Conservation (phyloP, 2,329 filamentous ascomycete species). For the Myriosclerotinia scirpicola region DNA sequence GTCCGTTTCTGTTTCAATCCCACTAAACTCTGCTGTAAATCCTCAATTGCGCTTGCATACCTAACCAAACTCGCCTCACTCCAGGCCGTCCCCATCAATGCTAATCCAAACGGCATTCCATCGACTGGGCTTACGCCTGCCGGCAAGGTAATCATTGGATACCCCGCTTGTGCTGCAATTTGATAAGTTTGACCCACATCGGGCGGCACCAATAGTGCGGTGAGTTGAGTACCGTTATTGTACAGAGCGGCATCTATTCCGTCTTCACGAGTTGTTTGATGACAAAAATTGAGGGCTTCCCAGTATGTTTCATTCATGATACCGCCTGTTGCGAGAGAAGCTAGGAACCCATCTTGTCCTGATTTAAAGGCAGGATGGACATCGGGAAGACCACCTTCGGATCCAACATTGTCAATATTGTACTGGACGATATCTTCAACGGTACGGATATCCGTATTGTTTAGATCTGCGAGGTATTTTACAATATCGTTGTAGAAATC, state of each 20-base stretch:
- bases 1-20: slow-evolving; percentile 49
- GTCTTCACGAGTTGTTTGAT: slow-evolving; percentile 56
- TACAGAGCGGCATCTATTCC: slow-evolving; percentile 69
- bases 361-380: slow-evolving; percentile 64
- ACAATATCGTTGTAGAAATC: slow-evolving; percentile 61
- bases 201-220: slow-evolving; percentile 66
- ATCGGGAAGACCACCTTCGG: slow-evolving; percentile 64
- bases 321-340: slow-evolving; percentile 60
- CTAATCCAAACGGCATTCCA: slow-evolving; percentile 63
- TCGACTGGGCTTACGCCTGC: slow-evolving; percentile 54
- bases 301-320: slow-evolving; percentile 64
- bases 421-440: slow-evolving; percentile 66
- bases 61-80: slow-evolving; percentile 56
- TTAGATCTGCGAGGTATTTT: slow-evolving; percentile 50
- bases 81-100: slow-evolving; percentile 61
- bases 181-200: slow-evolving; percentile 68
- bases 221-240: slow-evolving; percentile 47
- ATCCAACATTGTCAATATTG: slow-evolving; percentile 62
- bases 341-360: slow-evolving; percentile 70
- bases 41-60: slow-evolving; percentile 64
- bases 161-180: slow-evolving; percentile 73
- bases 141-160: slow-evolving; percentile 70
- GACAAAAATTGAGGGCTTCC: slow-evolving; percentile 63
- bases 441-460: slow-evolving; percentile 54
- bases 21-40: slow-evolving; percentile 46